A percentile compares a stretch with the other conserved stretches of the same genome.
These are phyloP conservation scores for Lactarius deliciosus DNA, from an alignment of 768 basidiomycete species.

Conservation along the genomic window DNA sequence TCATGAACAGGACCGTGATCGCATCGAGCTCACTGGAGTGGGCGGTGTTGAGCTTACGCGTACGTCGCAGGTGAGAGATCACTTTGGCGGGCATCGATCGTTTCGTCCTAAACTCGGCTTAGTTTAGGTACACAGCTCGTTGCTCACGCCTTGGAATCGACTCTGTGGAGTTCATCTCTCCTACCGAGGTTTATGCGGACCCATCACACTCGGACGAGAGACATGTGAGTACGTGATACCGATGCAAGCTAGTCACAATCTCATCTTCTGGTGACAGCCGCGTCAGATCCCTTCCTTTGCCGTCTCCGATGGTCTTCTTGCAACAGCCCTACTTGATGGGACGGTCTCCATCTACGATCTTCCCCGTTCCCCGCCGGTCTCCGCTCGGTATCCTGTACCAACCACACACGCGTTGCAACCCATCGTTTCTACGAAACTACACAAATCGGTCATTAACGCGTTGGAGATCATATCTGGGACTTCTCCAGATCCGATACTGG, in stretches of 20 bases:
- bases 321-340: conserved; percentile 28
- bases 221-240: conserved; percentile 23
- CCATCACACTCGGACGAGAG: conserved; percentile 26
- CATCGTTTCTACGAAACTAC: conserved; percentile 18
- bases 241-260: conserved; percentile 4
- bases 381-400: conserved; percentile 13
- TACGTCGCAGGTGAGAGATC: conserved; percentile 20
- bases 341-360: conserved; percentile 25
- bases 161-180: conserved; percentile 22
- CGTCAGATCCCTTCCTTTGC: conserved; percentile 28
- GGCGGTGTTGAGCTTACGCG: conserved; percentile 22
- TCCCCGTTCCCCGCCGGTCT: conserved; percentile 4
- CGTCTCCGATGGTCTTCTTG: conserved; percentile 19
- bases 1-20: conserved; percentile 28
- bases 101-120: background rate
- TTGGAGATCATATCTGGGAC: conserved; percentile 22
- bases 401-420: conserved; percentile 14
- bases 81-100: background rate
- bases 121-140: conserved; percentile 25
- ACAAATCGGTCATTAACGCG: conserved; percentile 27
- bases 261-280: conserved; percentile 18
- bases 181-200: conserved; percentile 27
- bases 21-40: conserved; percentile 23
- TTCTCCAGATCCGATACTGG: conserved; percentile 13
- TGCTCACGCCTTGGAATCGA: conserved; percentile 24